These are phyloP conservation scores for Auriscalpium microsporum DNA, from an alignment of 768 basidiomycete genomes.

Conservation along the genomic window DNA sequence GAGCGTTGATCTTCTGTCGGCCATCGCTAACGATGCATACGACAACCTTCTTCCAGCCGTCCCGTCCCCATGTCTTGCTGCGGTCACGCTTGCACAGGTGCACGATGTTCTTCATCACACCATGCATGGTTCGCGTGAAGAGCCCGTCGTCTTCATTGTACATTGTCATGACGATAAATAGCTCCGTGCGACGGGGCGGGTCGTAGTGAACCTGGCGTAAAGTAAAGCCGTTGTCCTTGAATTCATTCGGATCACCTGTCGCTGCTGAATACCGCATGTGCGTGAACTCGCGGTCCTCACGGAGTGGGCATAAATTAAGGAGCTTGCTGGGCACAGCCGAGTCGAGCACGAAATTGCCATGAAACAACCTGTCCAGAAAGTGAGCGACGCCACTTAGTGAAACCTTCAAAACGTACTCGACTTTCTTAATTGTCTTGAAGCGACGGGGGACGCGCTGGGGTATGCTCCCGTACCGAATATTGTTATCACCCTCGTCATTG, in stretches of 20 bases:
- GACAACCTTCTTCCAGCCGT: constrained; percentile 98
- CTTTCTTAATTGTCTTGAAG: constrained; percentile 90
- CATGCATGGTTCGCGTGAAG: constrained; percentile 91
- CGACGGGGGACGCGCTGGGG: constrained; percentile 85
- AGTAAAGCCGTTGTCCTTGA: constrained; percentile 73
- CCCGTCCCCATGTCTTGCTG: constrained; percentile 93
- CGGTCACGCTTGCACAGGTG: constrained; percentile 81
- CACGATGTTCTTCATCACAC: constrained; percentile 89
- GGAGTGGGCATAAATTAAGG: constrained; percentile 69
- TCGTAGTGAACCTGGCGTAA: constrained; percentile 88
- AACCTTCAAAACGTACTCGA: constrained; percentile 47
- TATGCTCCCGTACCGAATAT: constrained; percentile 83
- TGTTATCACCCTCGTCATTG: constrained; percentile 34
- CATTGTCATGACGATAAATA: constrained; percentile 98
- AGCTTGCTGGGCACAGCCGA: constrained; percentile 86
- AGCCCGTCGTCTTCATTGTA: constrained; percentile 91
- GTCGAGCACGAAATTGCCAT: constrained; percentile 91
- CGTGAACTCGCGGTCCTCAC: constrained; percentile 83
- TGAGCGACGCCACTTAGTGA: not conserved
- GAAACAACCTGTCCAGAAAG: constrained; percentile 50
- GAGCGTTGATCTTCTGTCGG: constrained; percentile 72
- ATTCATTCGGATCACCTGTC: constrained; percentile 94
- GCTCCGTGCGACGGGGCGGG: constrained; percentile 81
- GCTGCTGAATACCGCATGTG: constrained; percentile 96
- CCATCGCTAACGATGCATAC: constrained; percentile 90